Conservation (phyloP, 148 eudicot genomes). For the Camellia japonica region DNA sequence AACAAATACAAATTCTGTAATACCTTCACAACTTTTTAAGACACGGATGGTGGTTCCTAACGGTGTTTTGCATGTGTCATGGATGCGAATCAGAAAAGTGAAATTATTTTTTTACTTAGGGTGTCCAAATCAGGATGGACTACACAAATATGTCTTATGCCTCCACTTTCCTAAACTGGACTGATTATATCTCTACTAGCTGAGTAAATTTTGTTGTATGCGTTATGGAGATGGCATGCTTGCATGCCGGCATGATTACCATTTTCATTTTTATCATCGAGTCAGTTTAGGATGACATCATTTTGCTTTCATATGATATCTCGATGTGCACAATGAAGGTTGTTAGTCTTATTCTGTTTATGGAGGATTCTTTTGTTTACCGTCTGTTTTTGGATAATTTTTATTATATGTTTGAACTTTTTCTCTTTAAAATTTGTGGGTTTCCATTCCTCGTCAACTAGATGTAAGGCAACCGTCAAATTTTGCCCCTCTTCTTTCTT, state of each 20-base stretch:
- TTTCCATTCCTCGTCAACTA: not conserved
- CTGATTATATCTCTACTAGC: not conserved
- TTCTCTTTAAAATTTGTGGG: constrained; percentile 2
- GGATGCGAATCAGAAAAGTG: not conserved
- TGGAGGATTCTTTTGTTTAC: not conserved
- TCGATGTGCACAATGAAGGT: too few relatives aligned
- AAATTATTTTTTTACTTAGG: not conserved
- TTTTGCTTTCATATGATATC: not conserved
- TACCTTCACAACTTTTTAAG: not conserved
- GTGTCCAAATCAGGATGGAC: not conserved
- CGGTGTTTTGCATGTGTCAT: not conserved
- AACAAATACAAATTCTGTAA: not conserved
- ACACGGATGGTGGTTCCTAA: not conserved
- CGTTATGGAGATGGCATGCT: not conserved
- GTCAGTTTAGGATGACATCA: not conserved
- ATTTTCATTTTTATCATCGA: not conserved
- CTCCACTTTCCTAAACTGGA: not conserved
- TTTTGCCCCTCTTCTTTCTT: not conserved
- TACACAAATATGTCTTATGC: not conserved
- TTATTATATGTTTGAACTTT: too few relatives aligned
- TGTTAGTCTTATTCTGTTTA: not conserved
- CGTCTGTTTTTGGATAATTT: not conserved
- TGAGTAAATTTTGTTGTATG: not conserved
- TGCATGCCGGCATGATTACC: not conserved
- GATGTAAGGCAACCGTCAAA: not conserved